Evolutionary conservation across 805 yeast species (phyloP).

Genomic region (Candida pini): DNA sequence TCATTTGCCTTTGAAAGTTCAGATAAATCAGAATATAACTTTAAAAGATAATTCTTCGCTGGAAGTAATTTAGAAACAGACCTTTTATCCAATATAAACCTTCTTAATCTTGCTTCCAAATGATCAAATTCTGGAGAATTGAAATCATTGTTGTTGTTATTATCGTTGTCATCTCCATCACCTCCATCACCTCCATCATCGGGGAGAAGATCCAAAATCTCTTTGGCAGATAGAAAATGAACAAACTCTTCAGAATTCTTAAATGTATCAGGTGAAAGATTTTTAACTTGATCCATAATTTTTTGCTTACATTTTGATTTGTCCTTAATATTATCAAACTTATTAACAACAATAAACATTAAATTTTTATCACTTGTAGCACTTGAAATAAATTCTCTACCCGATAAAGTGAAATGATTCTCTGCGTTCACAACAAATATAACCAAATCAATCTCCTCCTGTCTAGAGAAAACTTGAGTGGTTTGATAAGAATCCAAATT

Average conservation of each 20-base stretch:
- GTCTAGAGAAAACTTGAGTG: conserved; percentile 89
- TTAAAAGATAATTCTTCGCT: conserved; percentile 78
- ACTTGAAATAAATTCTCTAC: conserved; percentile 84
- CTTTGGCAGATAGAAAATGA: conserved; percentile 77
- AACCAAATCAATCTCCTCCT: conserved; percentile 94
- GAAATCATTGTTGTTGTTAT: conserved; percentile 28
- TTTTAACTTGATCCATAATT: conserved; percentile 80
- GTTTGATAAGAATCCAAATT: conserved; percentile 92
- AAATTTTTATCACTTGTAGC: conserved; percentile 90
- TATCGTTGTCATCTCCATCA: conserved; percentile 31
- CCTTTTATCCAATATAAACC: conserved; percentile 83
- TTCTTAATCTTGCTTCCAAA: conserved; percentile 77
- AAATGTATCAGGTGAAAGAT: conserved; percentile 83
- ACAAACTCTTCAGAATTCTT: conserved; percentile 87
- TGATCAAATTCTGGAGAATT: conserved; percentile 68
- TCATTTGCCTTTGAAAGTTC: conserved; percentile 59
- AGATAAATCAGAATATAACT: conserved; percentile 61
- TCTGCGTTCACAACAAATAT: conserved; percentile 96
- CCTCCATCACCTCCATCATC: conserved; percentile 31
- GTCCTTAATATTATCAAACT: conserved; percentile 81
- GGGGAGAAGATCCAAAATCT: conserved; percentile 34
- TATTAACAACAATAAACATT: conserved; percentile 90
- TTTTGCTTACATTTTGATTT: conserved; percentile 71
- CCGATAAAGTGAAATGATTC: conserved; percentile 90
- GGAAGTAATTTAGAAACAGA: conserved; percentile 86